Base-by-base conservation (phyloP, 179 eudicot species). In the Beta corolliflora region DNA sequence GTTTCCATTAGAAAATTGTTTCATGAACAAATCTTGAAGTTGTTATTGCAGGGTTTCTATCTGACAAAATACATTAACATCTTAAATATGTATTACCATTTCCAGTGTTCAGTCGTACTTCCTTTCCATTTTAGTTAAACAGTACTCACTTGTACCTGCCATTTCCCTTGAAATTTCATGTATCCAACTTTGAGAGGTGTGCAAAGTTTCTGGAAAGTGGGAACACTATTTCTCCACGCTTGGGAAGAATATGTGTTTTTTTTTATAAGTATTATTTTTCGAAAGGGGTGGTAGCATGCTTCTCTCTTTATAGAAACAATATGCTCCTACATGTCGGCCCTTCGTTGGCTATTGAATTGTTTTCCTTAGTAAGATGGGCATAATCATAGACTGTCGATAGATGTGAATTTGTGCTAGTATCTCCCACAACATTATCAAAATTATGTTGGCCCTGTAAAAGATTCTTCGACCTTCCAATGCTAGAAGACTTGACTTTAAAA, bases 381-480 rank as follows among this genome's bases (percentile, higher is more conserved):
- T 81, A 84, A 70, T 75, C 60, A 56, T 73, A 80, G 80, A 79
- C 85, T 73, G 60, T 52, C 52, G 64, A 21, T 54, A 52, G 63
- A 71, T 80, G 82, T 85, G 88, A 87, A 89, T 82, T 77, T 81
- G 79, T 89, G 81, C 87, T 66, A 78, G 80, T 78, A 85, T 87
- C 87, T 86, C 65, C 52, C 66, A 73, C 61, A 77, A 75, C 77
- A 80, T 81, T 46, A 74, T 79, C 73, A 73, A 81, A 76, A 56
- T 68, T 61, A 66, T 77, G 86, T 84, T 84, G 86, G 79, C 88
- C 79, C 74, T 82, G 80, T 67, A n/a, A 77, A 76, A 81, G 83
- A 84, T 89, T 84, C 88, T 78, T 80, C 81, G 60, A 79, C 84
- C 82, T 77, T 81, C 82, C 76, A 79, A 73, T 73, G 73, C 80